Evolutionary conservation across 768 basidiomycete species (phyloP).

Genomic region (Tulasnella sp.): DNA sequence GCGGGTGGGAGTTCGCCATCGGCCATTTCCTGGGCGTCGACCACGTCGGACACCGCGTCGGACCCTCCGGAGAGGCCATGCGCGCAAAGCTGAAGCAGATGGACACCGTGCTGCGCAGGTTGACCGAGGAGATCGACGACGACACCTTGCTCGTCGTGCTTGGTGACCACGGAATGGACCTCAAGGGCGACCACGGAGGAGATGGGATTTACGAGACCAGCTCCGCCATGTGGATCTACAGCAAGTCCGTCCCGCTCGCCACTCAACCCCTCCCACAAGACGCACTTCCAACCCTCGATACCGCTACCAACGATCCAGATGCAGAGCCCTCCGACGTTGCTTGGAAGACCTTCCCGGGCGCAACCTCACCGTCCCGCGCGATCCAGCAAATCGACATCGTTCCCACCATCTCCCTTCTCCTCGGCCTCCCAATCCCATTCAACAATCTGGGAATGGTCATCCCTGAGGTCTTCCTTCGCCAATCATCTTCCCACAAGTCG

Average conservation of each 20-base stretch:
- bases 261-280: constrained; percentile 37
- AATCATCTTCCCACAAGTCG: constrained; percentile 26
- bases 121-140: constrained; percentile 72
- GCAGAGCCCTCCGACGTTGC: constrained; percentile 17
- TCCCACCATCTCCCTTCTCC: constrained; percentile 79
- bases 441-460: constrained; percentile 91
- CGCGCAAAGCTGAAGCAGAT: constrained; percentile 80
- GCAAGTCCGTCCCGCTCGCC: constrained; percentile 57
- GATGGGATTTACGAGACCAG: constrained; percentile 82
- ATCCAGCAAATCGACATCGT: constrained; percentile 93
- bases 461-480: constrained; percentile 80
- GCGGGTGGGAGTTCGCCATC: constrained; percentile 78
- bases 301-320: constrained; percentile 33
- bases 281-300: constrained; percentile 55
- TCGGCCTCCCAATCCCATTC: constrained; percentile 91
- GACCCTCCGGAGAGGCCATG: constrained; percentile 85
- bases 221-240: constrained; percentile 87
- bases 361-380: constrained; percentile 45
- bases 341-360: constrained; percentile 31
- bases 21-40: constrained; percentile 96
- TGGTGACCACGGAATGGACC: constrained; percentile 98
- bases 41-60: constrained; percentile 92
- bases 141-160: constrained; percentile 87
- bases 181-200: constrained; percentile 91
- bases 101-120: constrained; percentile 67